Conservation (phyloP, 768 basidiomycete species). For the Strobilomyces dryophilus region DNA sequence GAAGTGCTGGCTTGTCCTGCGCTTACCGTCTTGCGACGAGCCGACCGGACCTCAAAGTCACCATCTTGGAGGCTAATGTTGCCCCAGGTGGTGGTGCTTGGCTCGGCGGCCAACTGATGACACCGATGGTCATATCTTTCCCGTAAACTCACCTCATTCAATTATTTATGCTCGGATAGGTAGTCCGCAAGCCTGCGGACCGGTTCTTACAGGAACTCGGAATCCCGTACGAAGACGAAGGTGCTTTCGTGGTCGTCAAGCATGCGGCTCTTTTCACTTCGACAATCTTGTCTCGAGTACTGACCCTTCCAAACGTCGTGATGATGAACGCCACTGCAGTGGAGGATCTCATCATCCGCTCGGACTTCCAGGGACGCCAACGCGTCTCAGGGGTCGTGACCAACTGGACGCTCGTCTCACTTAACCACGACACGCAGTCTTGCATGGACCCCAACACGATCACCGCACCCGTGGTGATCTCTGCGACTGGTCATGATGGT, state of each 20-base stretch:
- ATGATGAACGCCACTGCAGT: constrained; percentile 77
- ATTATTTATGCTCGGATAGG: constrained; percentile 34
- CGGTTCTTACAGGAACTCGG: constrained; percentile 65
- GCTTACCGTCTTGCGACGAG: constrained; percentile 67
- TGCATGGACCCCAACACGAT: constrained; percentile 80
- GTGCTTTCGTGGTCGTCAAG: constrained; percentile 73
- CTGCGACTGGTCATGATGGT: constrained; percentile 74
- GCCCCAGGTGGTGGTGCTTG: constrained; percentile 76
- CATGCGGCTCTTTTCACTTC: constrained; percentile 81
- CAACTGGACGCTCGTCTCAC: constrained; percentile 49
- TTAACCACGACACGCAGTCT: constrained; percentile 71
- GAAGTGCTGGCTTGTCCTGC: constrained; percentile 65
- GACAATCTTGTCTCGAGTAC: constrained; percentile 66
- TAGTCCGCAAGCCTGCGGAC: constrained; percentile 75
- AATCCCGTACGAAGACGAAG: constrained; percentile 76
- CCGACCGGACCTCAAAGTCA: constrained; percentile 63
- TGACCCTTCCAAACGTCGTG: constrained; percentile 66
- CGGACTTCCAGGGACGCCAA: constrained; percentile 40
- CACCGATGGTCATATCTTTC: constrained; percentile 54
- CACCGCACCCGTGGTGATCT: constrained; percentile 71
- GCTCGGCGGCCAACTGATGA: constrained; percentile 78
- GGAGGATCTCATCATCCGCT: constrained; percentile 73
- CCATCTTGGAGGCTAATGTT: constrained; percentile 74
- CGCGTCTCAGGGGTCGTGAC: constrained; percentile 52
- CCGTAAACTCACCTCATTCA: background rate